These are phyloP conservation scores for Cutaneotrichosporon mucoides DNA, from an alignment of 1,284 basidiomycete genomes.

Conservation along the genomic window DNA sequence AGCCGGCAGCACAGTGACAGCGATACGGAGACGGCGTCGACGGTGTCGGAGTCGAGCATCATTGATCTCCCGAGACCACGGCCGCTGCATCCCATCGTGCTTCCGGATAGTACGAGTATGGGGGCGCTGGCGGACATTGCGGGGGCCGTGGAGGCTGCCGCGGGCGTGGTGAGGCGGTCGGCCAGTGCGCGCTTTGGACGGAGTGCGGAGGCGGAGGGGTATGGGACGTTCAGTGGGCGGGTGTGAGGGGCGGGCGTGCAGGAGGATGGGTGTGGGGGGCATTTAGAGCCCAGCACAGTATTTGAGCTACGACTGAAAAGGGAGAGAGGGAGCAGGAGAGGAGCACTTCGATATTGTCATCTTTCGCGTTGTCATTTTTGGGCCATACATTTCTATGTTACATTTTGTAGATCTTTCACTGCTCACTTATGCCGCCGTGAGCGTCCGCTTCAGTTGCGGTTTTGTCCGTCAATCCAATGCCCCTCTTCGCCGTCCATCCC, in stretches of 20 bases:
- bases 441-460: no score
- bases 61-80: conserved; percentile 17
- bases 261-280: neutral
- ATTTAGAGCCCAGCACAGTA: neutral
- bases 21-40: neutral
- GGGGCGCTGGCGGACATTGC: neutral
- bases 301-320: no score
- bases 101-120: conserved; percentile 1
- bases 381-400: no score
- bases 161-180: neutral
- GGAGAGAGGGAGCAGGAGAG: no score
- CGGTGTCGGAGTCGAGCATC: conserved; percentile 13
- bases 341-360: no score
- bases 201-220: neutral
- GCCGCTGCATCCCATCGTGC: conserved; percentile 7
- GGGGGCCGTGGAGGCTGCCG: neutral
- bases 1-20: no score
- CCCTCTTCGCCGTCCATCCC: no score
- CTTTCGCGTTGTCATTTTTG: no score
- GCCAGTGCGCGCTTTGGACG: neutral
- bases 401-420: no score
- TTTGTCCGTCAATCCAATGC: no score
- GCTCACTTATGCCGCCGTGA: no score
- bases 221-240: neutral
- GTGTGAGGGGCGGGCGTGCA: neutral